A percentile compares a stretch with the other conserved stretches of the same genome.
Evolutionary conservation across 371 early-diverging fungal species (phyloP).

Genomic region (Polyrhizophydium stewartii): DNA sequence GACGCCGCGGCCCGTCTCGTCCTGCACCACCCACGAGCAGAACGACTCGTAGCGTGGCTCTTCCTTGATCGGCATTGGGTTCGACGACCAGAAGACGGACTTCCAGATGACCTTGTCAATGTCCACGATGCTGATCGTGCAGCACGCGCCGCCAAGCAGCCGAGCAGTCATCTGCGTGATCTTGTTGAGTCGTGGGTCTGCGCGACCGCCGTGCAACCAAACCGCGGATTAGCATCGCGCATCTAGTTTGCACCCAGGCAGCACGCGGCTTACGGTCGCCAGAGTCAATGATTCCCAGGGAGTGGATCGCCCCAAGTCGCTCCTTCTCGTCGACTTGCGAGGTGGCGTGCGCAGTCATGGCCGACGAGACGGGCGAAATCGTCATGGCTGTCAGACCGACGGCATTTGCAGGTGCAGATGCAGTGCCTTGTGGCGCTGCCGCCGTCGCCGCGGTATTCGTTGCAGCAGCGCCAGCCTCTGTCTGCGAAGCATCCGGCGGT

Average conservation of each 20-base stretch:
- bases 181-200: slow-evolving; percentile 16
- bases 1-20: slow-evolving; percentile 15
- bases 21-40: slow-evolving; percentile 20
- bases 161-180: slow-evolving; percentile 16
- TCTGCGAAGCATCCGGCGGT: not conserved
- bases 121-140: slow-evolving; percentile 15
- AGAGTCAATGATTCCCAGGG: slow-evolving; percentile 10
- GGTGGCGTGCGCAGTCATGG: no score
- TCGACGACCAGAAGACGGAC: slow-evolving; percentile 7
- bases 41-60: slow-evolving; percentile 19
- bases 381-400: not conserved
- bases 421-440: not conserved
- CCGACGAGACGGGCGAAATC: not conserved
- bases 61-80: slow-evolving; percentile 9
- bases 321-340: not conserved
- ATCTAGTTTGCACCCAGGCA: no score
- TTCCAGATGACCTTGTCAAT: slow-evolving; percentile 16
- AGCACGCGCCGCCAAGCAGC: slow-evolving; percentile 12
- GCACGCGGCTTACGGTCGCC: slow-evolving; percentile 11
- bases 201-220: no score
- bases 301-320: slow-evolving; percentile 7
- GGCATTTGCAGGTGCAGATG: not conserved
- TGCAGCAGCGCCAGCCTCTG: not conserved
- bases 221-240: no score
- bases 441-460: not conserved